phyloP scores from a whole-genome alignment of 164 flowering plant genomes.

The Platanus orientalis region DNA sequence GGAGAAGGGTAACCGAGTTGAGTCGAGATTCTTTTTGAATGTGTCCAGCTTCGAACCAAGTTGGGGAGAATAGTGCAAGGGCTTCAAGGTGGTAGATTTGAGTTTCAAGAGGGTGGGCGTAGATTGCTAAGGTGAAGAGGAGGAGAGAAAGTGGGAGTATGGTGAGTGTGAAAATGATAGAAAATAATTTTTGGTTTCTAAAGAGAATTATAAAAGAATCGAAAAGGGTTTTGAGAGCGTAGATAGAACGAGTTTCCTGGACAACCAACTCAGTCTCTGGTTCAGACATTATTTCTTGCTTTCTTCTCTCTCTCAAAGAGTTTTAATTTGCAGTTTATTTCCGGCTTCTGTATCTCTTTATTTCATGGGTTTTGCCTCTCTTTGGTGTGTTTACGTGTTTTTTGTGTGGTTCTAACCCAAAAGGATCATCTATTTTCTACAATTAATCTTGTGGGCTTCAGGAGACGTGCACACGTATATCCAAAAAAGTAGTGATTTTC shows the following conservation, averaged over 20 bases:
- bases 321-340: too few species aligned
- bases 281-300: slow-evolving; percentile 1
- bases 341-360: too few species aligned
- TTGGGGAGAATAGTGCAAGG: slow-evolving; percentile 23
- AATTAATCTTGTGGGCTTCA: too few species aligned
- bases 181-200: slow-evolving; percentile 22
- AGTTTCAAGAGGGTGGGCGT: slow-evolving; percentile 22
- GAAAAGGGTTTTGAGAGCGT: slow-evolving; percentile 7
- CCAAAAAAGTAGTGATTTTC: too few species aligned
- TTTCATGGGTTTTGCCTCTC: too few species aligned
- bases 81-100: slow-evolving; percentile 34
- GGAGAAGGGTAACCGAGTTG: slow-evolving; percentile 32
- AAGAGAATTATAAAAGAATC: slow-evolving; percentile 25
- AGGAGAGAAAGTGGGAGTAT: slow-evolving; percentile 47
- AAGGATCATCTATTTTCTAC: too few species aligned
- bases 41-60: slow-evolving; percentile 34
- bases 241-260: neutral
- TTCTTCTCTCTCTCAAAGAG: neutral
- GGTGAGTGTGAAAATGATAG: slow-evolving; percentile 26
- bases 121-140: slow-evolving; percentile 25
- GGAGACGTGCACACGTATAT: too few species aligned
- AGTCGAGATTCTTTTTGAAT: slow-evolving; percentile 33
- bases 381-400: too few species aligned
- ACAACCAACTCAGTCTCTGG: neutral
- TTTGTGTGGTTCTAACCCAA: too few species aligned